Base-by-base conservation (phyloP, 1,139 yeast genomes). In the Yamadazyma friedrichii region DNA sequence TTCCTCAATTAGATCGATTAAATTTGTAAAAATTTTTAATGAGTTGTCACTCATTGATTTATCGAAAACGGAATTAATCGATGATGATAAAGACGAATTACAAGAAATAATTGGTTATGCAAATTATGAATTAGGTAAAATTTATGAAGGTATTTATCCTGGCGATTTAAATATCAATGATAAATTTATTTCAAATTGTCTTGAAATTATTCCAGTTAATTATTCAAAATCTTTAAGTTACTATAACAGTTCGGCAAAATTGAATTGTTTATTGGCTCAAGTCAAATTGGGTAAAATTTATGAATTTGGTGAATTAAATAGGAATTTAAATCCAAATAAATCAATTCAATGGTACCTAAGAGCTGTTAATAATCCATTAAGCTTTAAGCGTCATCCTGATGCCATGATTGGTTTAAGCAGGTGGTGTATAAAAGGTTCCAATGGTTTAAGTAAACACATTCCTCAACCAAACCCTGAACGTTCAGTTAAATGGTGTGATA, bases 331-430 rank as follows among this genome's bases (percentile, higher is more conserved):
- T 55, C 78, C 95, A 12, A 74, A 74, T 51, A 82, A 84, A 54
- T 84, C 95, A 4, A 80, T 93, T 43, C 93, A 89, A 38, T 93
- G 98, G 97, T 93, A 88, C 63, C 73, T 84, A 43, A 78, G 82
- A 51, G 93, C 95, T 1, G 89, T 95, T 0, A 74, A 65, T 12
- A 67, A 74, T n/a, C 72, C 74, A 12, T 55, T 70, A 31, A 58
- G 64, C 20, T 68, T 75, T 48, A 74, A 73, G 42, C 86, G 91
- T 35, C 93, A 88, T 55, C 82, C 94, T 0, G 88, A 88, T 54
- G 93, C 96, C 6, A 91, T 91, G 74, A 70, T 91, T 55, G 96
- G 96, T 0, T 70, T 93, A 43, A 80, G 89, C 46, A 91, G 97
- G 35, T 93, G 98, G 98, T 87, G 85, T 56, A 70, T 93, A 48